Conservation (phyloP, 2,329 filamentous ascomycete species). For the Ophiocordyceps robertsii region DNA sequence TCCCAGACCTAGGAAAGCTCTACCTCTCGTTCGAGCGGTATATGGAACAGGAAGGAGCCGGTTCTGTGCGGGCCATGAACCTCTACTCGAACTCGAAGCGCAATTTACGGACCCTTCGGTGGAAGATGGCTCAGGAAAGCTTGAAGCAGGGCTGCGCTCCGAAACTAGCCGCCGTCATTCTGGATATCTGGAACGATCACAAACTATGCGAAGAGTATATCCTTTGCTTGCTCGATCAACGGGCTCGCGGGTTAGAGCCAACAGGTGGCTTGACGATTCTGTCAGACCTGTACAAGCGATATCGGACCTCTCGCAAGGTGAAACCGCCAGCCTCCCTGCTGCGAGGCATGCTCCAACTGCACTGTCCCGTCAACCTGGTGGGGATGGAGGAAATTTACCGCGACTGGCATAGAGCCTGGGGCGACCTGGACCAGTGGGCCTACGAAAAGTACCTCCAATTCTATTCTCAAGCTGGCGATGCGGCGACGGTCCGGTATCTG, state of each 20-base stretch:
- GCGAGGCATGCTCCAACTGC: conserved; percentile 29
- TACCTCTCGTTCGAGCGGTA: conserved; percentile 21
- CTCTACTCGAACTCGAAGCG: conserved; percentile 7
- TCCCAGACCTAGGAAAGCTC: conserved; percentile 15
- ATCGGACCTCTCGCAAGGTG: conserved; percentile 26
- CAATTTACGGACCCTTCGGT: conserved; percentile 15
- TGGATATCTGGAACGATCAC: conserved; percentile 24
- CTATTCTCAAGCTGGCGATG: conserved; percentile 33
- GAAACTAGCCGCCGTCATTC: conserved; percentile 20
- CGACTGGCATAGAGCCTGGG: conserved; percentile 32
- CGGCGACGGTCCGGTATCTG: conserved; percentile 28
- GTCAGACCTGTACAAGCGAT: conserved; percentile 29
- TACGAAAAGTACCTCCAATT: conserved; percentile 36
- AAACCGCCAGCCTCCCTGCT: conserved; percentile 25
- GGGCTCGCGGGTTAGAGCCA: conserved; percentile 13
- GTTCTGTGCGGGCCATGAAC: conserved; percentile 10
- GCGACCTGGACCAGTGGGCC: conserved; percentile 26
- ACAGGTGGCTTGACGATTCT: conserved; percentile 18
- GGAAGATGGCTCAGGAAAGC: conserved; percentile 16
- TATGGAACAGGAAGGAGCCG: conserved; percentile 13
- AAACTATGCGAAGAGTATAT: conserved; percentile 31
- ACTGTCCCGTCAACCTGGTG: conserved; percentile 20
- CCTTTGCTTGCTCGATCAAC: conserved; percentile 15
- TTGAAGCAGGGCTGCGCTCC: conserved; percentile 20
- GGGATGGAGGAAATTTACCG: conserved; percentile 32